phyloP scores from a whole-genome alignment of 192 early-diverging fungal genomes.

The Spinellus fusiger region DNA sequence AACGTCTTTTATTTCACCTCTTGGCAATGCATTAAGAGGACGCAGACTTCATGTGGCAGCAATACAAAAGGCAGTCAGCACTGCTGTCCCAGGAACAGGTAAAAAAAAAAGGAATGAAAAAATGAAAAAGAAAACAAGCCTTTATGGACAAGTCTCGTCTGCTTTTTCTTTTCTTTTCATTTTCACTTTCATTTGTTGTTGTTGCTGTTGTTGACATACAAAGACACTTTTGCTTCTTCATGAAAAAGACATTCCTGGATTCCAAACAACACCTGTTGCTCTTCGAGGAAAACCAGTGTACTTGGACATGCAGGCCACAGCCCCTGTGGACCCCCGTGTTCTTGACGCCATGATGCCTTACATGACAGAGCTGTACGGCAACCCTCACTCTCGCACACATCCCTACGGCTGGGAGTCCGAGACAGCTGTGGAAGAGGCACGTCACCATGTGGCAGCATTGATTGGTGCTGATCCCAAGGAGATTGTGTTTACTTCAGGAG shows the following conservation, averaged over 20 bases:
- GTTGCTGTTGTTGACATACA: not conserved
- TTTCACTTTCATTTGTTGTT: not conserved
- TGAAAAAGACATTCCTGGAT: too few species aligned
- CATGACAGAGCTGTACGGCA: conserved; percentile 86
- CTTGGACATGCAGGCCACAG: conserved; percentile 92
- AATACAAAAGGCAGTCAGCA: not conserved
- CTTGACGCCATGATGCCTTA: conserved; percentile 93
- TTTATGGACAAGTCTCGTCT: not conserved
- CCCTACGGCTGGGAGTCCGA: conserved; percentile 97
- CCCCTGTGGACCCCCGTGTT: conserved; percentile 88
- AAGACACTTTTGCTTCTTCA: conserved; percentile 45
- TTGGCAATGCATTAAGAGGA: too few species aligned
- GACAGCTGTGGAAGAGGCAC: conserved; percentile 79
- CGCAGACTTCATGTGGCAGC: not conserved
- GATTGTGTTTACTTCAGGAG: conserved; percentile 93
- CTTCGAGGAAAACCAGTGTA: conserved; percentile 73
- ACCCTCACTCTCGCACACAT: conserved; percentile 96
- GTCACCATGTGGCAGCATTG: conserved; percentile 79
- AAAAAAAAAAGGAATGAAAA: not conserved
- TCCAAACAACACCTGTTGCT: conserved; percentile 35
- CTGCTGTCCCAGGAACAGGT: too few species aligned
- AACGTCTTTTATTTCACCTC: too few species aligned
- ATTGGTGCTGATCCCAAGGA: conserved; percentile 95
- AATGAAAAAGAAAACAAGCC: not conserved
- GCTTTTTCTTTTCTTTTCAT: not conserved